Evolutionary conservation across 805 yeast species (phyloP).

Genomic region (Zygotorulaspora danielsina): DNA sequence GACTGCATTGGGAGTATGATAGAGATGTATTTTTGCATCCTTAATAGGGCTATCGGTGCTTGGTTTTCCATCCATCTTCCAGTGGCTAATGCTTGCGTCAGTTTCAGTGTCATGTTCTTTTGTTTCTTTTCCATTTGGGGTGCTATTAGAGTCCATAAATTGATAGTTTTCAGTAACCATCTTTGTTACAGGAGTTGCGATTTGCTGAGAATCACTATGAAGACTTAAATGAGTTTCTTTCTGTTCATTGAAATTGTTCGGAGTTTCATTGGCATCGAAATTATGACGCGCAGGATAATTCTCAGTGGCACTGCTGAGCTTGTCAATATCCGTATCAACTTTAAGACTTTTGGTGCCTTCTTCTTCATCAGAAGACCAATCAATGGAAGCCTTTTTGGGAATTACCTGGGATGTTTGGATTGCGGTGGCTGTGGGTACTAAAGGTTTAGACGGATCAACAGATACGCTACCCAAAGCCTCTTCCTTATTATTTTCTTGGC

Average conservation of each 20-base stretch:
- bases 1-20: too few species aligned
- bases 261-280: neutral
- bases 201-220: neutral
- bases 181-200: slow-evolving; percentile 5
- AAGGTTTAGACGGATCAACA: neutral
- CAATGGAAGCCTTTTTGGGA: slow-evolving; percentile 79
- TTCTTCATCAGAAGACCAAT: slow-evolving; percentile 87
- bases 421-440: slow-evolving; percentile 35
- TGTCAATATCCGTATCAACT: neutral
- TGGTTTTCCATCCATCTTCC: too few species aligned
- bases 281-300: neutral
- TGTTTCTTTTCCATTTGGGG: slow-evolving; percentile 4
- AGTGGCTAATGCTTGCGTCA: too few species aligned
- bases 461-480: neutral
- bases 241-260: slow-evolving; percentile 7
- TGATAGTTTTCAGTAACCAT: slow-evolving; percentile 12
- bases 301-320: neutral
- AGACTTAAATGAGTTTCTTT: slow-evolving; percentile 4
- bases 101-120: neutral
- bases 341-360: slow-evolving; percentile 12
- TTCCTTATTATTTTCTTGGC: neutral
- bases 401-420: slow-evolving; percentile 64
- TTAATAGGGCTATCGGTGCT: too few species aligned
- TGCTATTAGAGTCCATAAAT: slow-evolving; percentile 9
- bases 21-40: too few species aligned